These are phyloP conservation scores for Ogataea dorogensis DNA, from an alignment of 805 yeast genomes.

Conservation along the genomic window DNA sequence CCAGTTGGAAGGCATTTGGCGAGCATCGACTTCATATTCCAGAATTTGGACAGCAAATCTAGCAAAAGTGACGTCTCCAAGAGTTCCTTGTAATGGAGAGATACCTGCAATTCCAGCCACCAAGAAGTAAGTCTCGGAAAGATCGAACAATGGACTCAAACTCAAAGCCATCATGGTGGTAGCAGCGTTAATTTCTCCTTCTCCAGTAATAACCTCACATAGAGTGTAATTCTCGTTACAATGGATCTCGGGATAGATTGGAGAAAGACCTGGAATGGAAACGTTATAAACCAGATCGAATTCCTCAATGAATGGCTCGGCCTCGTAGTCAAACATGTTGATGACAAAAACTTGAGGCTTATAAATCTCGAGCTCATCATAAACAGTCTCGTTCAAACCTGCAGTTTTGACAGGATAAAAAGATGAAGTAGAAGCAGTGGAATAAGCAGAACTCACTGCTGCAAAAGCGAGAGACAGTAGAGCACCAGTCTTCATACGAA, in stretches of 20 bases:
- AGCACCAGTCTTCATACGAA: constrained; percentile 13
- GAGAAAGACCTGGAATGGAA: constrained; percentile 65
- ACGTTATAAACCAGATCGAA: constrained; percentile 51
- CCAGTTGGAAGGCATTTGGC: constrained; percentile 53
- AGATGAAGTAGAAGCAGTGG: constrained; percentile 19
- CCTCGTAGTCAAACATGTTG: constrained; percentile 54
- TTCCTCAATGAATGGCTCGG: constrained; percentile 50
- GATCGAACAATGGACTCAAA: constrained; percentile 53
- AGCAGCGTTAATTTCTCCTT: constrained; percentile 69
- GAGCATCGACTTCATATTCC: constrained; percentile 56
- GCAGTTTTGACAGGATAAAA: constrained; percentile 22
- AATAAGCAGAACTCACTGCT: constrained; percentile 10
- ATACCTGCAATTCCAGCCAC: constrained; percentile 69
- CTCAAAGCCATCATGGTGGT: constrained; percentile 53
- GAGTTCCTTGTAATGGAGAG: constrained; percentile 51
- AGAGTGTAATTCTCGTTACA: constrained; percentile 52
- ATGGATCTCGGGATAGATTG: constrained; percentile 54
- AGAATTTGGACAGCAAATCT: constrained; percentile 61
- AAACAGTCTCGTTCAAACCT: constrained; percentile 24
- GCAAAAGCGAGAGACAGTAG: constrained; percentile 11
- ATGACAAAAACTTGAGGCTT: constrained; percentile 56
- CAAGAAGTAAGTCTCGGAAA: constrained; percentile 58
- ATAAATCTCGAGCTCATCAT: constrained; percentile 29
- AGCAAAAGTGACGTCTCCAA: constrained; percentile 61
- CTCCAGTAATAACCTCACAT: constrained; percentile 67